These are phyloP conservation scores for Pleurotus djamor DNA, from an alignment of 768 basidiomycete species.

Conservation along the genomic window DNA sequence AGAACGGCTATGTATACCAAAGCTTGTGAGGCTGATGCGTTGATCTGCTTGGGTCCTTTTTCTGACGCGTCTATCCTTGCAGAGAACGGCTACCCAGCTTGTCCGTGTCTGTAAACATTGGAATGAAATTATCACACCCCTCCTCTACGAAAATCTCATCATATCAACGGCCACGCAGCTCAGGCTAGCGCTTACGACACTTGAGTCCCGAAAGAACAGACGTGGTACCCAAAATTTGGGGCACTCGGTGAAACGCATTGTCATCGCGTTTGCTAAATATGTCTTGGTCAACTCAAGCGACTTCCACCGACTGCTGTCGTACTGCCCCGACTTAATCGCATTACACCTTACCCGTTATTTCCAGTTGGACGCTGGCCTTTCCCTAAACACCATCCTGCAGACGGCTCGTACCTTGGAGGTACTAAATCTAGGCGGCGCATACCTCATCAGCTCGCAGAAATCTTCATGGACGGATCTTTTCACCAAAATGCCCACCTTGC, in stretches of 20 bases:
- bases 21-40: not conserved
- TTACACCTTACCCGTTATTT: too few species aligned
- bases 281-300: not conserved
- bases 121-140: not conserved
- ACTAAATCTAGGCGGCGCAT: too few species aligned
- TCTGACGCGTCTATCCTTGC: not conserved
- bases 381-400: too few species aligned
- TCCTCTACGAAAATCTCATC: not conserved
- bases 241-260: not conserved
- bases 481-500: too few species aligned
- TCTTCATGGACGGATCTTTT: too few species aligned
- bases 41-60: not conserved
- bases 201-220: not conserved
- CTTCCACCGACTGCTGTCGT: not conserved
- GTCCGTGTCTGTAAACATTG: not conserved
- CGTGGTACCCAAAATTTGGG: not conserved
- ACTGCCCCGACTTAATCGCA: not conserved
- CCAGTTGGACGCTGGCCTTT: too few species aligned
- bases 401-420: too few species aligned
- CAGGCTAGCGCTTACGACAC: not conserved
- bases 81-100: not conserved
- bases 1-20: not conserved
- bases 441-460: too few species aligned
- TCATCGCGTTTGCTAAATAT: not conserved
- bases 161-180: not conserved